Percentiles rank a stretch among this genome's conserved stretches.
Conservation (phyloP, 176 grass and related monocot species). For the Cenchrus purpureus region DNA sequence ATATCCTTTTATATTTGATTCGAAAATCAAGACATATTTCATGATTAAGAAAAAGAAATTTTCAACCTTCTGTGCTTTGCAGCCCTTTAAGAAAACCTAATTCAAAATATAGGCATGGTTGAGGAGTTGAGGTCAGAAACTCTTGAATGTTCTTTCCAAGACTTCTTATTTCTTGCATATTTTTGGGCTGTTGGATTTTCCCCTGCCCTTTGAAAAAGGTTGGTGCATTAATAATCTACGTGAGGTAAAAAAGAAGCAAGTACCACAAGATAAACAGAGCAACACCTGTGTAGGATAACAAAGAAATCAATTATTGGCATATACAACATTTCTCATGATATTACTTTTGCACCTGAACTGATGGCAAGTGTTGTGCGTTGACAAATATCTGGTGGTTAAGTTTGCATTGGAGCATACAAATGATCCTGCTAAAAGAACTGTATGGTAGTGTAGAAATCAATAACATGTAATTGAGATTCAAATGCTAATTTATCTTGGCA, state of each 20-base stretch:
- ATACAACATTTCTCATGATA: neutral
- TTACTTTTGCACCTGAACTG: neutral
- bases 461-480: neutral
- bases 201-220: neutral
- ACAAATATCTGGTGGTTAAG: neutral
- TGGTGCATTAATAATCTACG: too few relatives aligned
- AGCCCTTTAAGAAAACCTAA: neutral
- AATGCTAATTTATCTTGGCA: neutral
- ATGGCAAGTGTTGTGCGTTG: neutral
- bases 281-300: neutral
- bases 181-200: neutral
- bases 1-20: neutral
- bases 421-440: neutral
- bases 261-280: neutral
- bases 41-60: conserved; percentile 4
- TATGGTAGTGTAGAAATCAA: neutral
- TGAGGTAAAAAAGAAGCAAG: neutral
- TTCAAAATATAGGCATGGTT: neutral
- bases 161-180: neutral
- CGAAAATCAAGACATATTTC: neutral
- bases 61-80: conserved; percentile 26
- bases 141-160: neutral
- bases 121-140: neutral
- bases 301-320: neutral
- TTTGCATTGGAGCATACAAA: neutral